Evolutionary conservation across 192 early-diverging fungal species (phyloP), one percentile per base, ranked within the genome.

Genomic region (Umbelopsis sp.): DNA sequence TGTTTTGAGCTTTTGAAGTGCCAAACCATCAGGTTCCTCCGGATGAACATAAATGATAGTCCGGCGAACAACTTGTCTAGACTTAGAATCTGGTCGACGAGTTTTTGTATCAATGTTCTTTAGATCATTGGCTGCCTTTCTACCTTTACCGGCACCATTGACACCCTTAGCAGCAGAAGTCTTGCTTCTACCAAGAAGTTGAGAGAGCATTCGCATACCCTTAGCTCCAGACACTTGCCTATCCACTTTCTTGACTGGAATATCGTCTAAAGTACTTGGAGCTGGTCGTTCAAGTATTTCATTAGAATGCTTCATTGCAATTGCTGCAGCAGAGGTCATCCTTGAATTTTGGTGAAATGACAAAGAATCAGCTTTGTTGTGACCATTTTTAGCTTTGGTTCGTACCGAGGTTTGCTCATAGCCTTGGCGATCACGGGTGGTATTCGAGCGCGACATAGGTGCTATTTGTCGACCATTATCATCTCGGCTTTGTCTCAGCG

Each of bases 1-100:
- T 9, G 20, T 11, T 22, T 20, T 49, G 67, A 48, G 30, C 27
- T 61, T 27, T 16, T 15, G 61, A 30, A 64, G 9, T 11, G 53
- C 12, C 16, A 33, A 23, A 0, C 13, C 27, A 11, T 64, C 52
- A 18, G 37, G 20, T 15, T 55, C 67, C 33, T 72, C 66, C 12
- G 72, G 66, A 13, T 69, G 61, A 15, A 73, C 71, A 61, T 78
- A 78, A 41, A 78, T 78, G 37, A 78, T 78, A 1, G 69, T 78
- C 3, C 72, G 67, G 16, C 77, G 77, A 21, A 78, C 69, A 11
- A 78, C 77, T 8, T 73, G 41, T 20, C 35, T 53, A 61, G 25
- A 35, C 30, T 30, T 61, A 37, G 27, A 37, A 22, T 61, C 27
- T 18, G 22, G 6, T 15, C 47, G 22, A 15, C 46, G 41, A 13